These are phyloP conservation scores for Aspergillus sp. DNA, from an alignment of 2,329 filamentous ascomycete species.

Conservation along the genomic window DNA sequence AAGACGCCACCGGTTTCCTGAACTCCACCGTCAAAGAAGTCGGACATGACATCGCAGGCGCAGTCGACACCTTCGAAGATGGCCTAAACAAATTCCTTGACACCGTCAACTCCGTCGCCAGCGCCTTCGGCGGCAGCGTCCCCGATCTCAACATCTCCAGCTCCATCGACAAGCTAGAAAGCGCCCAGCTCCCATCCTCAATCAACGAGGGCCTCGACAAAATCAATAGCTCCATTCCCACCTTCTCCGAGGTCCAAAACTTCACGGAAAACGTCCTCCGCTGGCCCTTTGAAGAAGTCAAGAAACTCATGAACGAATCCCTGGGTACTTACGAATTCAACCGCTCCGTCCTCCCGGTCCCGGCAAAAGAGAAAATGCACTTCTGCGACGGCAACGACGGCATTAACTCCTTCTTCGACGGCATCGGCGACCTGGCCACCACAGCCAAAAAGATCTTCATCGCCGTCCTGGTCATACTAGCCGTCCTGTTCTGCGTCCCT, in stretches of 20 bases:
- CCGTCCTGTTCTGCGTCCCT: constrained; percentile 65
- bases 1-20: constrained; percentile 55
- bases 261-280: constrained; percentile 68
- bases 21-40: constrained; percentile 48
- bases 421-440: constrained; percentile 59
- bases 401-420: constrained; percentile 76
- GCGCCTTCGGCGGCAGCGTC: constrained; percentile 40
- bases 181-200: constrained; percentile 61
- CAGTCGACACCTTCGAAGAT: constrained; percentile 45
- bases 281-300: constrained; percentile 74
- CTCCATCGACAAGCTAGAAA: constrained; percentile 59
- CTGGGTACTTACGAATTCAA: constrained; percentile 73
- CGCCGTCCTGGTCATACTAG: constrained; percentile 63
- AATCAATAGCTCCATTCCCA: constrained; percentile 73
- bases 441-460: constrained; percentile 69
- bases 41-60: constrained; percentile 40
- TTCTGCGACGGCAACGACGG: constrained; percentile 85
- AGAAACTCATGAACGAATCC: constrained; percentile 62
- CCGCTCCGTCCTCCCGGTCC: constrained; percentile 69
- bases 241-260: constrained; percentile 76
- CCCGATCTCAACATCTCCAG: constrained; percentile 59
- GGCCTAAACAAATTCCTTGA: constrained; percentile 48
- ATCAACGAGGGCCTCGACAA: constrained; percentile 63
- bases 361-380: constrained; percentile 69
- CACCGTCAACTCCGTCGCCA: constrained; percentile 52